Conservation (phyloP, 495 filamentous ascomycete species). For the Aeminium ludgeri region DNA sequence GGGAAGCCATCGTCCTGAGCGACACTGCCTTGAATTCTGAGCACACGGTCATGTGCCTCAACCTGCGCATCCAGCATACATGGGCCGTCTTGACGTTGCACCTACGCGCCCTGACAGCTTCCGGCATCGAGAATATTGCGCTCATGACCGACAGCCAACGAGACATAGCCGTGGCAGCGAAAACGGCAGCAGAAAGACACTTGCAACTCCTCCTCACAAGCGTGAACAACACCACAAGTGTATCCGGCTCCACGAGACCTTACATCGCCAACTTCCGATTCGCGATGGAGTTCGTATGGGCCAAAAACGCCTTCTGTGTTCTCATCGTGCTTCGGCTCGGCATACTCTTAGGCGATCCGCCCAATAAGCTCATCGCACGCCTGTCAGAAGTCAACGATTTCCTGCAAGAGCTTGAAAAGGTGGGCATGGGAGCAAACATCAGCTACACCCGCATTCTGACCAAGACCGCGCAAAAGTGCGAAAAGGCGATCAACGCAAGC, state of each 20-base stretch:
- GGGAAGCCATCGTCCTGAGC: constrained; percentile 1
- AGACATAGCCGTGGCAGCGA: constrained; percentile 31
- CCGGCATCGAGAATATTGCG: constrained; percentile 16
- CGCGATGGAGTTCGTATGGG: constrained; percentile 41
- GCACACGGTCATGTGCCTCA: constrained; percentile 6
- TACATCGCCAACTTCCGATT: constrained; percentile 36
- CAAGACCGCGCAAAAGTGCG: constrained; percentile 36
- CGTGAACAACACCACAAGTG: constrained; percentile 20
- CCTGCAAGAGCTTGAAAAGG: constrained; percentile 27
- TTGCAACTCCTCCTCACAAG: constrained; percentile 22
- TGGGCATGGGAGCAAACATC: constrained; percentile 2
- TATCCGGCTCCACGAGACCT: constrained; percentile 17
- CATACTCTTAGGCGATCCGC: constrained; percentile 29
- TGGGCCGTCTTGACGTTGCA: constrained; percentile 15
- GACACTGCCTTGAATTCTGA: neutral
- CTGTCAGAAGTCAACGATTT: constrained; percentile 30
- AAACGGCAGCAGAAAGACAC: constrained; percentile 33
- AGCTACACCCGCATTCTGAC: constrained; percentile 1
- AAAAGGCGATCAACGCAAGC: constrained; percentile 41
- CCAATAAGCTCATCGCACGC: constrained; percentile 26
- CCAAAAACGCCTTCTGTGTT: constrained; percentile 38
- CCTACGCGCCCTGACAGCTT: constrained; percentile 9
- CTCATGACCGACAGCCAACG: constrained; percentile 32
- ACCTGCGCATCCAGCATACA: constrained; percentile 15
- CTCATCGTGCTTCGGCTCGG: constrained; percentile 35